Evolutionary conservation across 192 early-diverging fungal genomes (phyloP), one percentile per base, ranked within the genome.

Genomic region (Diversispora eburnea): DNA sequence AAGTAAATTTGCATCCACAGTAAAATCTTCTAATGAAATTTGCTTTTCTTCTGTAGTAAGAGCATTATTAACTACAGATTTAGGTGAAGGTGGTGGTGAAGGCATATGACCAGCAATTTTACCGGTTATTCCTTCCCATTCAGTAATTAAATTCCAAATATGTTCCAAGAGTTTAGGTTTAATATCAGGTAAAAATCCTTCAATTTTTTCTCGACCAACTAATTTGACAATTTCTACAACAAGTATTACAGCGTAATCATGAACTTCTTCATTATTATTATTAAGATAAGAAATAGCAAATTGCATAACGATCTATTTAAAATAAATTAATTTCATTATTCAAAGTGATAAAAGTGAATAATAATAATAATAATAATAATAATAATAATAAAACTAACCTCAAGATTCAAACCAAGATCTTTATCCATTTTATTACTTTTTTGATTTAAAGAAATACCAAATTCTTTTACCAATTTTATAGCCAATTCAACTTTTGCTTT

Each of bases 251-350:
- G 90, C 83, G 3, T 81, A 79, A 52, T 88, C 85, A 8, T 88
- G 84, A 41, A 91, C 86, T 55, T 89, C 88, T 1, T 70, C 76
- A 57, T 86, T 90, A 52, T 78, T 83, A 74, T 91, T 82, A 15
- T 86, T 82, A 46, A 90, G 71, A 54, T 85, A 86, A 5, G 84
- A 87, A 57, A 79, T 55, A 3, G 79, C 76, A 62, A 91, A 88
- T 54, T 77, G 72, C 72, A 90, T 88, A 45, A 86, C 80, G 47
- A 73, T 61, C 86, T 85, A 72, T 25, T 33, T 54, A 13, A 73
- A 22, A 20, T 12, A 20, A 67, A 42, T 25, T 22, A 47, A 22
- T 55, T 61, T 48, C 1, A 9, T 10, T 20, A 13, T 70, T 25
- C 7, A 9, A 3, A 2, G 8, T 8, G 19, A 48, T 6, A 12